Conservation (phyloP, 495 filamentous ascomycete genomes). For the Podospora tetraspora region DNA sequence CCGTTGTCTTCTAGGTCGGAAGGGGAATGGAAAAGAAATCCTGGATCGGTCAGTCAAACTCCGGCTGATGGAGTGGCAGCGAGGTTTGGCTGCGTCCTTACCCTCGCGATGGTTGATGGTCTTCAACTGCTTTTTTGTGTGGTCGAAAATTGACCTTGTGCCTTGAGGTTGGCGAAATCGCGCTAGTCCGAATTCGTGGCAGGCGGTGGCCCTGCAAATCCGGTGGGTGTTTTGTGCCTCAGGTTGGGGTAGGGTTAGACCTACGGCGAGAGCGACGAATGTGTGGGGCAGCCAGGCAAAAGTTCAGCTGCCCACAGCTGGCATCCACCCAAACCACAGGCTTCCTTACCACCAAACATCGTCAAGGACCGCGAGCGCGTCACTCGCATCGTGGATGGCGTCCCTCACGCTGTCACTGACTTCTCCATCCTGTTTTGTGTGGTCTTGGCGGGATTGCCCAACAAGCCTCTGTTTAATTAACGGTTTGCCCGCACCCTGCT, state of each 20-base stretch:
- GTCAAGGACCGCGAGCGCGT: not conserved
- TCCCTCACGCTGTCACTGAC: not conserved
- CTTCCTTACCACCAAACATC: not conserved
- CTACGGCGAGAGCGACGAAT: conserved; percentile 27
- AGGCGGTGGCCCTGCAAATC: conserved; percentile 31
- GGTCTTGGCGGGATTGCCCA: not conserved
- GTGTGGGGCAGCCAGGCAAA: conserved; percentile 13
- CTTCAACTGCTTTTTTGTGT: conserved; percentile 35
- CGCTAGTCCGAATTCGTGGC: conserved; percentile 33
- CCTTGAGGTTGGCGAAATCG: conserved; percentile 25
- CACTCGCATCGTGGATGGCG: not conserved
- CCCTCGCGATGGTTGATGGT: conserved; percentile 36
- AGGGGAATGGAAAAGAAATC: conserved; percentile 32
- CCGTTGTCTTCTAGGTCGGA: conserved; percentile 35
- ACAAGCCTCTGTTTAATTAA: not conserved
- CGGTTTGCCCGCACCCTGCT: not conserved
- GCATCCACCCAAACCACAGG: not conserved
- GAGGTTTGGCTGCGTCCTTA: conserved; percentile 33
- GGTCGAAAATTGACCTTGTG: conserved; percentile 34
- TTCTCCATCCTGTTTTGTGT: not conserved
- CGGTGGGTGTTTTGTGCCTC: conserved; percentile 35
- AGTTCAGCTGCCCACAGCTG: not conserved
- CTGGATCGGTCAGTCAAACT: conserved; percentile 33
- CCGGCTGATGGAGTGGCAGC: conserved; percentile 33
- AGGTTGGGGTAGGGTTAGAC: conserved; percentile 44